Percentiles rank a stretch among this genome's conserved stretches.
phyloP scores from a whole-genome alignment of 2,329 filamentous ascomycete genomes.

The Aotearoamyces nothofagi region DNA sequence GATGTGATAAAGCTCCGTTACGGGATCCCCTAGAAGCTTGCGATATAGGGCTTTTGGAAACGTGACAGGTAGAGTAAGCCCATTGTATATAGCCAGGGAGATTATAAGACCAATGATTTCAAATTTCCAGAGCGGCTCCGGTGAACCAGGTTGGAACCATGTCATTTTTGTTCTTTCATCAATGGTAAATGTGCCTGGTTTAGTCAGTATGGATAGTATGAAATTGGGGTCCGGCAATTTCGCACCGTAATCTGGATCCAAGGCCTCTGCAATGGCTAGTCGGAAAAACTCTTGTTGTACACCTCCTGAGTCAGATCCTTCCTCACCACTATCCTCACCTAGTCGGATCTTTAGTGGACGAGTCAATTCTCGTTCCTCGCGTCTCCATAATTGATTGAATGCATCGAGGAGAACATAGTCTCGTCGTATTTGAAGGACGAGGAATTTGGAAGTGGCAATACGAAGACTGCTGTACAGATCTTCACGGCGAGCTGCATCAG shows the following conservation, averaged over 20 bases:
- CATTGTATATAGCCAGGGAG: constrained; percentile 84
- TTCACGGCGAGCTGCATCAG: constrained; percentile 40
- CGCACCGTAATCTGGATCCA: constrained; percentile 60
- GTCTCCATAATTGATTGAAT: constrained; percentile 79
- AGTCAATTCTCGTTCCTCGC: constrained; percentile 67
- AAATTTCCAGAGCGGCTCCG: constrained; percentile 79
- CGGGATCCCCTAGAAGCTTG: constrained; percentile 56
- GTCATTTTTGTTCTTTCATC: constrained; percentile 64
- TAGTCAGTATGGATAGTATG: constrained; percentile 4
- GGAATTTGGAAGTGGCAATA: constrained; percentile 52
- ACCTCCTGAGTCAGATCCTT: constrained; percentile 85
- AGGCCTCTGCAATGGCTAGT: constrained; percentile 62
- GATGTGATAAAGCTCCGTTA: constrained; percentile 61
- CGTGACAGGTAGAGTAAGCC: constrained; percentile 76
- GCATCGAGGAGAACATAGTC: constrained; percentile 55
- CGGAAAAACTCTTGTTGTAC: constrained; percentile 96
- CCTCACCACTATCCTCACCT: constrained; percentile 67
- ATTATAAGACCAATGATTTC: constrained; percentile 80
- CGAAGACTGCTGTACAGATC: constrained; percentile 48
- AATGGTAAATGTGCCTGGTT: constrained; percentile 54
- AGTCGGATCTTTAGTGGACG: constrained; percentile 80
- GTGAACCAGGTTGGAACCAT: constrained; percentile 75
- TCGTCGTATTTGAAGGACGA: constrained; percentile 55
- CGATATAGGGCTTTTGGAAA: constrained; percentile 78
- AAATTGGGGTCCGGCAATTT: not conserved